Percentiles rank a stretch among this genome's conserved stretches.
Evolutionary conservation across 208 protist genomes (phyloP).

Genomic region (Crithidia expoeki): DNA sequence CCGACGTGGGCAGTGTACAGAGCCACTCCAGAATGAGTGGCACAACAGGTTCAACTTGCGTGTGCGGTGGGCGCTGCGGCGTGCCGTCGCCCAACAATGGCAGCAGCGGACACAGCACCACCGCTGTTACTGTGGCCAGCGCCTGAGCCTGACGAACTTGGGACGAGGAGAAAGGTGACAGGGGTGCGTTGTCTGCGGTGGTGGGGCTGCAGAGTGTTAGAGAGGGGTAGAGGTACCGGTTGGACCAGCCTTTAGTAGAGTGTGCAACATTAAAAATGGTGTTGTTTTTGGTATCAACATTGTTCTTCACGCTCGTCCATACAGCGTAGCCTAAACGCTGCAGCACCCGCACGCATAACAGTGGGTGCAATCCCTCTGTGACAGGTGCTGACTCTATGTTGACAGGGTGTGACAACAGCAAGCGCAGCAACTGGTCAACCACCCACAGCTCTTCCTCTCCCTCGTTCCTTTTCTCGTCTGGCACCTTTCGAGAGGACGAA

Average conservation of each 20-base stretch:
- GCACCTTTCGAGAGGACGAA: neutral
- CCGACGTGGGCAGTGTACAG: slow-evolving; percentile 47
- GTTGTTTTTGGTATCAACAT: neutral
- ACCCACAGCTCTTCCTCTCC: slow-evolving; percentile 9
- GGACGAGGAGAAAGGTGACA: slow-evolving; percentile 8
- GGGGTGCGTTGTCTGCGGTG: neutral
- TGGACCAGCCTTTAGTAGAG: slow-evolving; percentile 25
- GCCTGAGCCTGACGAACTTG: slow-evolving; percentile 10
- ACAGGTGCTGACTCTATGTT: neutral
- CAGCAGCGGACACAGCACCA: slow-evolving; percentile 25
- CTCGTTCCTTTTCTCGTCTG: neutral
- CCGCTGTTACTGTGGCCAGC: slow-evolving; percentile 6
- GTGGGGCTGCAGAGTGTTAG: slow-evolving; percentile 16
- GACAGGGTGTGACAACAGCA: slow-evolving; percentile 11
- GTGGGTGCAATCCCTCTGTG: slow-evolving; percentile 44
- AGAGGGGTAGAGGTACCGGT: slow-evolving; percentile 38
- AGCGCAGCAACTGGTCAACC: slow-evolving; percentile 17
- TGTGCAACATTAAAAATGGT: too few relatives aligned
- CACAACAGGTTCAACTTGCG: slow-evolving; percentile 45
- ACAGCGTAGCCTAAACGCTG: slow-evolving; percentile 55
- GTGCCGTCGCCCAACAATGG: slow-evolving; percentile 30
- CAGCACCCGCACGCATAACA: slow-evolving; percentile 59
- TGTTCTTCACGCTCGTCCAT: slow-evolving; percentile 14
- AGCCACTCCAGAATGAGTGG: slow-evolving; percentile 65
- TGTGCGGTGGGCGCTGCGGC: slow-evolving; percentile 25